A percentile compares a stretch with the other conserved stretches of the same genome.
phyloP scores from a whole-genome alignment of 208 protist genomes.

The Paratrypanosoma confusum region DNA sequence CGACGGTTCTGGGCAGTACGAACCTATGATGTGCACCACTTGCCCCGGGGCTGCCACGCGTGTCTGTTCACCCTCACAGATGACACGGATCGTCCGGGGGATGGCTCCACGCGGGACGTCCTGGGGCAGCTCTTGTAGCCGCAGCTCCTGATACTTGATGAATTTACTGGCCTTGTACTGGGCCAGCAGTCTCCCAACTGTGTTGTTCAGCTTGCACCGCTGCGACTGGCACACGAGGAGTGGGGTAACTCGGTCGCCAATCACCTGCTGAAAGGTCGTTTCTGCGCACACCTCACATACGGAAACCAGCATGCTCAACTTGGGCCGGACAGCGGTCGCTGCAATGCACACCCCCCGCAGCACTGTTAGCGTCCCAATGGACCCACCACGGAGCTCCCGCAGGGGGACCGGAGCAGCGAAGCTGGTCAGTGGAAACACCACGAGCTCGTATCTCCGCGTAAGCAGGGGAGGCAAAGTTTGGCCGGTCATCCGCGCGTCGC shows the following conservation, averaged over 20 bases:
- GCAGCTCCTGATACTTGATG: slow-evolving; percentile 76
- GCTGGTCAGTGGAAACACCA: slow-evolving; percentile 34
- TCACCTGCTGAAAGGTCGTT: slow-evolving; percentile 83
- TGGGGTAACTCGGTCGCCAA: slow-evolving; percentile 72
- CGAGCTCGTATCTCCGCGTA: slow-evolving; percentile 65
- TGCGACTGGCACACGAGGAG: slow-evolving; percentile 76
- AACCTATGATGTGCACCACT: slow-evolving; percentile 66
- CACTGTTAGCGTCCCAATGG: slow-evolving; percentile 70
- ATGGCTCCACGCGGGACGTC: slow-evolving; percentile 82
- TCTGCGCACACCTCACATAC: slow-evolving; percentile 85
- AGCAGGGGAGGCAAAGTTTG: slow-evolving; percentile 54
- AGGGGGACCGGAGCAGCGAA: slow-evolving; percentile 40
- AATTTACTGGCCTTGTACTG: slow-evolving; percentile 86
- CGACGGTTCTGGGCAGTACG: slow-evolving; percentile 76
- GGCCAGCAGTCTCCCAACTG: slow-evolving; percentile 59
- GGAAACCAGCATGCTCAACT: slow-evolving; percentile 70
- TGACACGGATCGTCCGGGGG: slow-evolving; percentile 72
- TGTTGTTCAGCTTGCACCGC: slow-evolving; percentile 78
- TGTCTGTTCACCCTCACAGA: slow-evolving; percentile 81
- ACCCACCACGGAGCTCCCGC: slow-evolving; percentile 50
- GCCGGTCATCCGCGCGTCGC: slow-evolving; percentile 45
- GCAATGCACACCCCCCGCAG: slow-evolving; percentile 83
- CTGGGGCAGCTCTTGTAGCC: slow-evolving; percentile 79
- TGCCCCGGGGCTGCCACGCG: slow-evolving; percentile 66
- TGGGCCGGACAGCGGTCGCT: slow-evolving; percentile 74